These are phyloP conservation scores for Neurospora tetrasperma DNA, from an alignment of 495 filamentous ascomycete species.

Conservation along the genomic window DNA sequence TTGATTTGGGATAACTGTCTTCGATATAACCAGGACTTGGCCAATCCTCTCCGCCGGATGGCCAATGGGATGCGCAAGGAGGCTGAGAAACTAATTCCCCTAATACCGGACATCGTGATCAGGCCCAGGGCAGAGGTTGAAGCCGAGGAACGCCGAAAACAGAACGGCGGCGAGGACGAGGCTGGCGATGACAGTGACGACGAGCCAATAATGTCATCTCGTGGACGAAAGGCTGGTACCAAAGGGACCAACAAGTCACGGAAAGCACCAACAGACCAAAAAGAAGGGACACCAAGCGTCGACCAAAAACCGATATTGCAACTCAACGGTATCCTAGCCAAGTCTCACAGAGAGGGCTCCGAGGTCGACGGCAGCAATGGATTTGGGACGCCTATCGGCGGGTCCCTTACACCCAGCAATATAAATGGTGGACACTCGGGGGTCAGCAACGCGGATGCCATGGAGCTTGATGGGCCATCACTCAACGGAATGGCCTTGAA, in stretches of 20 bases:
- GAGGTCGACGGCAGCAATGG: slow-evolving; percentile 65
- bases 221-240: slow-evolving; percentile 80
- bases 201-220: slow-evolving; percentile 95
- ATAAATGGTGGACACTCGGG: slow-evolving; percentile 50
- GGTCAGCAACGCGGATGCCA: slow-evolving; percentile 62
- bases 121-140: slow-evolving; percentile 89
- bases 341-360: slow-evolving; percentile 38
- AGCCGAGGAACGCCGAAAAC: slow-evolving; percentile 81
- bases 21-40: slow-evolving; percentile 83
- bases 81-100: slow-evolving; percentile 85
- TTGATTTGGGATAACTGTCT: slow-evolving; percentile 96
- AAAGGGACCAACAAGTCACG: slow-evolving; percentile 66
- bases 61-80: slow-evolving; percentile 94
- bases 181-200: slow-evolving; percentile 88
- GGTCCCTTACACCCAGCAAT: slow-evolving; percentile 69
- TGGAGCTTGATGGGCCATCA: slow-evolving; percentile 69
- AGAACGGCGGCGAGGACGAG: slow-evolving; percentile 67
- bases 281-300: slow-evolving; percentile 66
- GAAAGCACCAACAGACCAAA: slow-evolving; percentile 64
- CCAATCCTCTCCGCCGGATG: slow-evolving; percentile 83
- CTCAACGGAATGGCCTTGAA: slow-evolving; percentile 49
- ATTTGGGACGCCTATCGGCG: slow-evolving; percentile 69
- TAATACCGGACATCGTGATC: slow-evolving; percentile 89
- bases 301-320: slow-evolving; percentile 50
- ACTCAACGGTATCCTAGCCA: slow-evolving; percentile 41